A percentile compares a stretch with the other conserved stretches of the same genome.
Evolutionary conservation across 768 basidiomycete genomes (phyloP).

Genomic region (Lactarius indigo): DNA sequence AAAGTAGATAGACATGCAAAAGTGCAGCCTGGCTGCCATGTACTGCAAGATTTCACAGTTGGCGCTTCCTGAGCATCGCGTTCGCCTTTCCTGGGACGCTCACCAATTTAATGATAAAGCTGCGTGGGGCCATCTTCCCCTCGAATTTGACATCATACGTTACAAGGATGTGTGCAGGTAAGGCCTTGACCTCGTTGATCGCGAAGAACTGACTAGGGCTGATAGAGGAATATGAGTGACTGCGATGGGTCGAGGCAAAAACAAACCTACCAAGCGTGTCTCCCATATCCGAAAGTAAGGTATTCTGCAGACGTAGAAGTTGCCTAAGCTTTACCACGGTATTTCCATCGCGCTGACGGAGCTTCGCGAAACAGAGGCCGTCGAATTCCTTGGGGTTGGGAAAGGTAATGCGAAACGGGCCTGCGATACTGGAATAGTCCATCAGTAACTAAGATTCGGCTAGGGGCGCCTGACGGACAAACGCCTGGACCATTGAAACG

Average conservation of each 20-base stretch:
- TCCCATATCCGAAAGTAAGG: slow-evolving; percentile 32
- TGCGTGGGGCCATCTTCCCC: slow-evolving; percentile 12
- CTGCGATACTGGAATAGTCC: slow-evolving; percentile 19
- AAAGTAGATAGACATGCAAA: too few species aligned
- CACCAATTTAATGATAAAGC: not conserved
- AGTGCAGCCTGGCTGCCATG: not conserved
- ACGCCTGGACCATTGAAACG: slow-evolving; percentile 14
- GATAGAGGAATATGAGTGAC: not conserved
- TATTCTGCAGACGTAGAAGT: slow-evolving; percentile 31
- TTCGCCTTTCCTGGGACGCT: slow-evolving; percentile 18
- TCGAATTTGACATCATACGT: slow-evolving; percentile 30
- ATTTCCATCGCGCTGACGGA: slow-evolving; percentile 27
- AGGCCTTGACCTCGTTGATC: slow-evolving; percentile 26
- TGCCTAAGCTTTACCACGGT: slow-evolving; percentile 24
- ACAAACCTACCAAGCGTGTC: slow-evolving; percentile 27
- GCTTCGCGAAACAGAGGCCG: slow-evolving; percentile 39
- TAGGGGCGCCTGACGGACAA: not conserved
- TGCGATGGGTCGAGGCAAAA: not conserved
- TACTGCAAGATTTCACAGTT: not conserved
- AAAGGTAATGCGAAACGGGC: slow-evolving; percentile 34
- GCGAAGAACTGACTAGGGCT: slow-evolving; percentile 32
- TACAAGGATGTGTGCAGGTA: slow-evolving; percentile 29
- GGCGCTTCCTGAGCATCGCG: slow-evolving; percentile 28
- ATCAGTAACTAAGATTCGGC: not conserved
- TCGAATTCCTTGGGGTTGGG: slow-evolving; percentile 39